phyloP scores from a whole-genome alignment of 2,329 filamentous ascomycete genomes.

The Hysterium pulicare region DNA sequence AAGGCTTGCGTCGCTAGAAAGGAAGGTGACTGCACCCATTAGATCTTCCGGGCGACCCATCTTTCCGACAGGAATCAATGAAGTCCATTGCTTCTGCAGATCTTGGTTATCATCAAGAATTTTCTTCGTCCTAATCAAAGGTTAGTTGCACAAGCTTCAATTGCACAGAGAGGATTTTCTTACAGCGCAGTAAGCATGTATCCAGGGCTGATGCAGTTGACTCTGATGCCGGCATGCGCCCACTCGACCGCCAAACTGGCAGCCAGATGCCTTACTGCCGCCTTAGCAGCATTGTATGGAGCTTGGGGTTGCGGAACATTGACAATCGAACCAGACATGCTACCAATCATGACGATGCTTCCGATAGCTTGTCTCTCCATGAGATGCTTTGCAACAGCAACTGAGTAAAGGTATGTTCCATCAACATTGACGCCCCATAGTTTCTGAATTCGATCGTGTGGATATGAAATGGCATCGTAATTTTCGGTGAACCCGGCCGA shows the following conservation, averaged over 20 bases:
- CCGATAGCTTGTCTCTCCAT: slow-evolving; percentile 76
- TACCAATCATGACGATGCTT: slow-evolving; percentile 91
- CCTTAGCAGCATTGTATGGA: slow-evolving; percentile 91
- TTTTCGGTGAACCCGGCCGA: slow-evolving; percentile 98
- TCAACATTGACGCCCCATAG: slow-evolving; percentile 93
- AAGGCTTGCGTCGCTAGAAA: slow-evolving; percentile 68
- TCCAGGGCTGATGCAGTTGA: slow-evolving; percentile 92
- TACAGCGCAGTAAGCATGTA: slow-evolving; percentile 95
- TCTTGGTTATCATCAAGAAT: slow-evolving; percentile 92
- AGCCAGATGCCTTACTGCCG: slow-evolving; percentile 83
- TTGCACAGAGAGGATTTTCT: slow-evolving; percentile 37
- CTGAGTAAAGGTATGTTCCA: slow-evolving; percentile 86
- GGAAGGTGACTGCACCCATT: slow-evolving; percentile 87
- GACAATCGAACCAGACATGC: slow-evolving; percentile 91
- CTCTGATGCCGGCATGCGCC: slow-evolving; percentile 81
- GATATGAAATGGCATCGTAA: slow-evolving; percentile 87
- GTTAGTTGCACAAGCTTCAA: slow-evolving; percentile 14
- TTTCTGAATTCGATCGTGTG: slow-evolving; percentile 85
- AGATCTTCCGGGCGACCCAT: slow-evolving; percentile 91
- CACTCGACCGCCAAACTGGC: slow-evolving; percentile 90
- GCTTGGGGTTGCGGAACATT: slow-evolving; percentile 93
- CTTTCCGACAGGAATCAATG: slow-evolving; percentile 85
- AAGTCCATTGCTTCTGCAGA: slow-evolving; percentile 85
- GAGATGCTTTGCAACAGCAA: slow-evolving; percentile 78
- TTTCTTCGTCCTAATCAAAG: slow-evolving; percentile 71